phyloP scores from a whole-genome alignment of 2,329 filamentous ascomycete species.

The Penicillium glabrum region DNA sequence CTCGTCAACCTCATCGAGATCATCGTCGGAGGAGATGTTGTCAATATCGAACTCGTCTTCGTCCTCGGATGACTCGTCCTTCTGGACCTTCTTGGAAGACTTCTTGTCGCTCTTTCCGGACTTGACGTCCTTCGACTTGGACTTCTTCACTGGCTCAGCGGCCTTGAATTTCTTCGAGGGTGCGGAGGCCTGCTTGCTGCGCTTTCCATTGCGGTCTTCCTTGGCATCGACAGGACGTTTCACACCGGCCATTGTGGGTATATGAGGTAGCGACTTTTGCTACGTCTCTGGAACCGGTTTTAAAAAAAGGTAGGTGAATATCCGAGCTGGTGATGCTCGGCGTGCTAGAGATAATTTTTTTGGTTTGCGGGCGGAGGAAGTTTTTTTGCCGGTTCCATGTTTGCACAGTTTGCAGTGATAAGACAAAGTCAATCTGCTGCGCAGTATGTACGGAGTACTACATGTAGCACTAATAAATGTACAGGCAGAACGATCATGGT shows the following conservation, averaged over 20 bases:
- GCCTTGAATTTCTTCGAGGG: conserved; percentile 29
- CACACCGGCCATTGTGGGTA: conserved; percentile 38
- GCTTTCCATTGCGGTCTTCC: conserved; percentile 42
- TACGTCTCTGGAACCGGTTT: conserved; percentile 4
- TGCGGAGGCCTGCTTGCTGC: conserved; percentile 34
- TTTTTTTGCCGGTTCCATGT: conserved; percentile 31
- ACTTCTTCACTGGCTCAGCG: conserved; percentile 28
- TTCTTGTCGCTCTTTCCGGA: conserved; percentile 35
- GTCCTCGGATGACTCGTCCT: conserved; percentile 35
- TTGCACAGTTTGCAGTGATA: conserved; percentile 33
- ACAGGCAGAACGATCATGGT: not conserved
- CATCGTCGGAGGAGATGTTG: conserved; percentile 48
- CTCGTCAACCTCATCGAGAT: conserved; percentile 19
- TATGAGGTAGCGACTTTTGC: conserved; percentile 10
- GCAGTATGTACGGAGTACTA: not conserved
- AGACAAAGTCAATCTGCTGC: conserved; percentile 10
- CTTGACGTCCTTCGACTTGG: conserved; percentile 29
- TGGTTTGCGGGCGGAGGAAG: conserved; percentile 29
- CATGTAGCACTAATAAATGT: not conserved
- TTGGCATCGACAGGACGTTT: conserved; percentile 41
- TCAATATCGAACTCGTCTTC: conserved; percentile 58
- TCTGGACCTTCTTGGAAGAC: conserved; percentile 30
- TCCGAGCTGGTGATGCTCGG: conserved; percentile 22
- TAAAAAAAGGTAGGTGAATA: conserved; percentile 8
- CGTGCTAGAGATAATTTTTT: conserved; percentile 31